Percentiles rank a stretch among this genome's conserved stretches.
Evolutionary conservation across 176 grass and related monocot species (phyloP).

Genomic region (Oryza australiensis): DNA sequence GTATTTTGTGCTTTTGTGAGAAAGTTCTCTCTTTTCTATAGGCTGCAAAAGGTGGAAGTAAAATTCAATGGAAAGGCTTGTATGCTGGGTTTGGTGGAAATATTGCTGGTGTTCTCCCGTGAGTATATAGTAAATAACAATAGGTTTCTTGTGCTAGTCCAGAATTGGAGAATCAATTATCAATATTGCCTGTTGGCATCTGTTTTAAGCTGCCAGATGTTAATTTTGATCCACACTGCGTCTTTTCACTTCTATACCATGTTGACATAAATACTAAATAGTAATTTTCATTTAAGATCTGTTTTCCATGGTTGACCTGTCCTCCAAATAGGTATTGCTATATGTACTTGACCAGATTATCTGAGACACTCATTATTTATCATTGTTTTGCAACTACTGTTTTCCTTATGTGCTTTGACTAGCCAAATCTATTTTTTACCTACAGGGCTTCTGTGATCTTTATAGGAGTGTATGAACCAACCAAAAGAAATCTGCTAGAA

Average conservation of each 20-base stretch:
- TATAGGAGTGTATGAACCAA: conserved; percentile 76
- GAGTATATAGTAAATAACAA: background rate
- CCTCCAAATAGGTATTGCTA: background rate
- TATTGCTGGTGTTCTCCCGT: conserved; percentile 40
- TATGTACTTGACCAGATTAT: background rate
- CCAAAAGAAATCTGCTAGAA: conserved; percentile 67
- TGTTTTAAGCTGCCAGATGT: background rate
- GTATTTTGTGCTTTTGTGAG: background rate
- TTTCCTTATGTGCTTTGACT: background rate
- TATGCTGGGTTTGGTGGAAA: conserved; percentile 43
- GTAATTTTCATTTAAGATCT: background rate
- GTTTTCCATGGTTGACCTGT: background rate
- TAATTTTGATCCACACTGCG: background rate
- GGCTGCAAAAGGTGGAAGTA: conserved; percentile 34
- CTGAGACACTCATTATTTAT: background rate
- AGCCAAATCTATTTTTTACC: background rate
- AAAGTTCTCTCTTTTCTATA: background rate
- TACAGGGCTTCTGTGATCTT: conserved; percentile 71
- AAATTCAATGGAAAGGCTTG: conserved; percentile 37
- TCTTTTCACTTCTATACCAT: background rate
- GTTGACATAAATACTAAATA: background rate
- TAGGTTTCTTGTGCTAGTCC: background rate
- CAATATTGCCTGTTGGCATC: background rate
- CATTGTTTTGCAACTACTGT: background rate
- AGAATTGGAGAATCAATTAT: background rate